Base-by-base conservation (phyloP, 495 filamentous ascomycete genomes). In the Tricharina praecox region DNA sequence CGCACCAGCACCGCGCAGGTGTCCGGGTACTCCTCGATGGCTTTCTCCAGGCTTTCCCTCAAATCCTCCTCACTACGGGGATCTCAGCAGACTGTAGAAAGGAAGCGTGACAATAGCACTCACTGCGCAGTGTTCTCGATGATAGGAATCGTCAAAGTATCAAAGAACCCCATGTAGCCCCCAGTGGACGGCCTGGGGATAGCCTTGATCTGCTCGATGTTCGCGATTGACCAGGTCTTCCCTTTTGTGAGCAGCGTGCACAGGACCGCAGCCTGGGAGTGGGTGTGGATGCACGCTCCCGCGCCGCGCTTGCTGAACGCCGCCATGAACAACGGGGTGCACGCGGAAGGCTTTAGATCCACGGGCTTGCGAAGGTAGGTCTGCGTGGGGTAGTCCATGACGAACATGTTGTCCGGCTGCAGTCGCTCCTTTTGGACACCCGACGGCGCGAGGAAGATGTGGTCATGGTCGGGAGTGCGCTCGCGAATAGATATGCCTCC, bases 371-470 rank as follows among this genome's bases (percentile, higher is more conserved):
- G 79, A 36, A 96, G 75, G 64, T 97, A 97, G 53, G 61, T 55
- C 50, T 74, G 68, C 8, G 72, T 79, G 23, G 77, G 68, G 55
- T 78, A 81, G 44, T 85, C 76, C 58, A 96, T 73, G 16, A 99
- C 87, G 64, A 96, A 99, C 64, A 99, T 93, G 63, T 99, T 84
- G 20, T 75, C 65, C n/a, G 87, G 76, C 60, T 85, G 74, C 69
- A 99, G 92, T 44, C 94, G 72, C 67, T 99, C 90, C 64, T 99
- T 99, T 64, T 95, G 90, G 4, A 99, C 90, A 34, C 92, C 90
- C 3, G 85, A 93, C 1, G 90, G 90, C 16, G 90, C 90, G 60
- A 99, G 80, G 64, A 78, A 99, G 53, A 96, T 83, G 51, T 93
- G 77, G 52, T 88, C 76, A 56, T 76, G 82, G 49, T 73, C 45